Evolutionary conservation across 2,329 filamentous ascomycete species (phyloP), one percentile per base, ranked within the genome.

Genomic region (Chrysoporthe puriensis): DNA sequence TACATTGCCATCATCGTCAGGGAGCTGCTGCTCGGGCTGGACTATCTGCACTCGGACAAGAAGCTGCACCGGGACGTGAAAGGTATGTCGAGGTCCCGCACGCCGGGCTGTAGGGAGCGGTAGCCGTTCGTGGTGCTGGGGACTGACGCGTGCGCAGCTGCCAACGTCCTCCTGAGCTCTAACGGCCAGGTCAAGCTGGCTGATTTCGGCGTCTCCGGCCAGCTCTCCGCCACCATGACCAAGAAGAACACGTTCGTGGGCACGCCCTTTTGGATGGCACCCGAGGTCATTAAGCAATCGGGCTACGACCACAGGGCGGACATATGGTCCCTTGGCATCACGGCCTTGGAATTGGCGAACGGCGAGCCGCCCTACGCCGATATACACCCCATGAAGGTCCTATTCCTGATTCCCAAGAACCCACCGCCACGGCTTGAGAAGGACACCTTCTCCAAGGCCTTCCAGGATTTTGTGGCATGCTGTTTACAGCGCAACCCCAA

Each of bases 191-290:
- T 99, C 73, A 99, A 99, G 79, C 84, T 98, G 66, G 95, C 95
- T 16, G 95, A 99, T 78, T 99, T 99, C 81, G 95, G 95, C 68
- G 96, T 99, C 7, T 97, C 95, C 1, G 95, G 95, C 40, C 96
- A 98, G 80, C 86, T 98, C 32, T 96, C 95, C 11, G 95, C 95
- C 7, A 99, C 95, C 62, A 98, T 98, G 94, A 97, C 95, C 70
- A 98, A 98, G 85, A 98, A 98, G 83, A 98, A 98, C 77, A 98
- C 95, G 0, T 99, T 98, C 78, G 95, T 99, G 43, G 96, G 96
- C 44, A 98, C 95, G 0, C 95, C 96, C 1, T 99, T 98, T 78
- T 99, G 96, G 96, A 99, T 99, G 95, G 95, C 96, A 2, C 95
- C 95, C 13, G 95, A 99, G 80, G 95, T 98, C 66, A 99, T 99